Evolutionary conservation across 306 rosid species (phyloP).

Genomic region (Neltuma alba): DNA sequence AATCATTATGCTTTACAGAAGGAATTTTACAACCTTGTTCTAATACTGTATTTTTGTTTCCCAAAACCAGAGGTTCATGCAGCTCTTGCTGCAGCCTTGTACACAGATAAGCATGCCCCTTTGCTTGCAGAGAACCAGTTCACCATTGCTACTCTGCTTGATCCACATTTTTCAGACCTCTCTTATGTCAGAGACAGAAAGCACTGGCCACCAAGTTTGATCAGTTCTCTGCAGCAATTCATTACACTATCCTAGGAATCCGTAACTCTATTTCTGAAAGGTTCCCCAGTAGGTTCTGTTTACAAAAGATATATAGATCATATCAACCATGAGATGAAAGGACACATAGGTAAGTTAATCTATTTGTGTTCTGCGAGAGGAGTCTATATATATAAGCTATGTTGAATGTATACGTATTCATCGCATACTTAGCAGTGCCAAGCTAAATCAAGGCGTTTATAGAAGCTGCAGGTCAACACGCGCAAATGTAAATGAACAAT

Average conservation of each 20-base stretch:
- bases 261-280: constrained; percentile 3
- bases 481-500: background rate
- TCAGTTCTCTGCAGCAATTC: constrained; percentile 73
- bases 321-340: background rate
- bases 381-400: background rate
- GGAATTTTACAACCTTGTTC: constrained; percentile 28
- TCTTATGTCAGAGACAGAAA: constrained; percentile 76
- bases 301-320: background rate
- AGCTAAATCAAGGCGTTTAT: constrained; percentile 16
- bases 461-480: background rate
- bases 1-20: constrained; percentile 1
- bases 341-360: background rate
- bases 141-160: constrained; percentile 81
- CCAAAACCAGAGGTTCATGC: constrained; percentile 75
- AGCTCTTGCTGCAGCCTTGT: constrained; percentile 88
- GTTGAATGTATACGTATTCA: background rate
- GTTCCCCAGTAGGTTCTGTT: background rate
- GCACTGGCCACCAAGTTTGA: constrained; percentile 93
- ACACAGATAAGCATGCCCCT: constrained; percentile 73
- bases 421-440: background rate
- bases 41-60: constrained; percentile 17
- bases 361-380: background rate
- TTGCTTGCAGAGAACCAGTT: constrained; percentile 87
- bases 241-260: constrained; percentile 67
- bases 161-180: constrained; percentile 78